Conservation (phyloP, 1,139 yeast genomes). For the Spencermartinsiella ligniputridi region DNA sequence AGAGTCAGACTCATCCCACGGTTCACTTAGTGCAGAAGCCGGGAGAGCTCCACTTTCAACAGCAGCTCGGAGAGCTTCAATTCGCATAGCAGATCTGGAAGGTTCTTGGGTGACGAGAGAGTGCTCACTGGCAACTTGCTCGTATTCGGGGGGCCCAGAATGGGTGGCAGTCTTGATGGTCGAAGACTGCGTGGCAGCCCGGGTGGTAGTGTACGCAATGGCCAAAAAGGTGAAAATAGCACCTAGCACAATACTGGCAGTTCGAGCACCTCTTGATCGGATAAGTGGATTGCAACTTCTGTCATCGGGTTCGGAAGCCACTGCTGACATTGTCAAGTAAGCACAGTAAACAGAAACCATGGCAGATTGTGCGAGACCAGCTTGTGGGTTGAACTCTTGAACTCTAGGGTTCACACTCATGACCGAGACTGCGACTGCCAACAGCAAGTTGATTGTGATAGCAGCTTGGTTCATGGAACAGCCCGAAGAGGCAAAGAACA, state of each 20-base stretch:
- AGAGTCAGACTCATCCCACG: constrained; percentile 46
- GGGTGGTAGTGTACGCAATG: constrained; percentile 92
- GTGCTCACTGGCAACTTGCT: constrained; percentile 35
- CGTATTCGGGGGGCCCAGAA: constrained; percentile 16
- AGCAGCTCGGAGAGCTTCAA: constrained; percentile 87
- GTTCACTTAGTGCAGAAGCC: constrained; percentile 78
- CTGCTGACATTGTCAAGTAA: constrained; percentile 87
- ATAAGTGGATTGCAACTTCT: constrained; percentile 84
- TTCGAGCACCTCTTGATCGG: constrained; percentile 84
- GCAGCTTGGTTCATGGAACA: constrained; percentile 92
- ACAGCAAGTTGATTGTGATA: constrained; percentile 66
- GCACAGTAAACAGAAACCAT: constrained; percentile 95
- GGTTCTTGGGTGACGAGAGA: constrained; percentile 50
- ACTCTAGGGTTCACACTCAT: constrained; percentile 77
- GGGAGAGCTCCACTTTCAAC: constrained; percentile 95
- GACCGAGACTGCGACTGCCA: constrained; percentile 59
- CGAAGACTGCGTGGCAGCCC: constrained; percentile 66
- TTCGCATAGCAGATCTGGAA: constrained; percentile 68
- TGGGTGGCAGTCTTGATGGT: constrained; percentile 17
- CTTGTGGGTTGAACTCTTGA: constrained; percentile 90
- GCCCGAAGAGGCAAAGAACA: constrained; percentile 77
- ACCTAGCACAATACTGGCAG: constrained; percentile 82
- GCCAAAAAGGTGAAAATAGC: constrained; percentile 93
- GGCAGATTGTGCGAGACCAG: constrained; percentile 94
- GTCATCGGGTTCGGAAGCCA: constrained; percentile 96